Percentiles rank a stretch among this genome's conserved stretches.
Evolutionary conservation across 2,329 filamentous ascomycete genomes (phyloP).

Genomic region (Diaporthe citrichinensis): DNA sequence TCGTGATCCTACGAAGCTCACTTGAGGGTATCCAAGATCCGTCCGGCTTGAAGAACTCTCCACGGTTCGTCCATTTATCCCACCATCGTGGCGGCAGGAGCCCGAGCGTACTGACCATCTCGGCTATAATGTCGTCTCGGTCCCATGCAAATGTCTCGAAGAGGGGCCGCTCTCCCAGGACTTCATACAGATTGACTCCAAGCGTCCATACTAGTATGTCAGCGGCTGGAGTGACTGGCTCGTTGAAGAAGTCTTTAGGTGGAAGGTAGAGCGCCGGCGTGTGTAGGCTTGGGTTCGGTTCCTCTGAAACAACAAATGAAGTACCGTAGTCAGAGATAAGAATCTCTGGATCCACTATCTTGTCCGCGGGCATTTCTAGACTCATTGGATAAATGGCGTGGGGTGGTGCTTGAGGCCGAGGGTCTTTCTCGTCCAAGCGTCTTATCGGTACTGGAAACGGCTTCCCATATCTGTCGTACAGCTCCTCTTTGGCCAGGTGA

Average conservation of each 20-base stretch:
- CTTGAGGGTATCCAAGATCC: not conserved
- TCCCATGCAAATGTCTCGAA: not conserved
- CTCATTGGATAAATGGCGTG: not conserved
- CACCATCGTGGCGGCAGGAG: not conserved
- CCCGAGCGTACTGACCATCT: not conserved
- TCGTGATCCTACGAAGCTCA: not conserved
- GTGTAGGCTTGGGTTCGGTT: not conserved
- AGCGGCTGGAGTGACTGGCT: not conserved
- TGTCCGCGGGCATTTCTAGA: not conserved
- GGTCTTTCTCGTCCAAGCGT: not conserved
- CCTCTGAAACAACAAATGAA: not conserved
- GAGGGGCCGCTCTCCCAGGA: not conserved
- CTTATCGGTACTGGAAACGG: not conserved
- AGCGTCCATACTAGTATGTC: slow-evolving; percentile 39
- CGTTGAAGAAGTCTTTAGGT: not conserved
- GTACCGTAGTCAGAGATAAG: not conserved
- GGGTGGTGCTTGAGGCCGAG: not conserved
- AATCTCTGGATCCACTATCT: not conserved
- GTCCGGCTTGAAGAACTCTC: not conserved
- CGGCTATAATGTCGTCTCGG: not conserved
- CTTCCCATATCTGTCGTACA: not conserved
- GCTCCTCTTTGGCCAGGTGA: not conserved
- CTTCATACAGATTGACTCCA: not conserved
- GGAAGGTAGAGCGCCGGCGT: not conserved
- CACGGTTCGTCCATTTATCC: not conserved